These are phyloP conservation scores for Suillus lakei DNA, from an alignment of 768 basidiomycete species.

Conservation along the genomic window DNA sequence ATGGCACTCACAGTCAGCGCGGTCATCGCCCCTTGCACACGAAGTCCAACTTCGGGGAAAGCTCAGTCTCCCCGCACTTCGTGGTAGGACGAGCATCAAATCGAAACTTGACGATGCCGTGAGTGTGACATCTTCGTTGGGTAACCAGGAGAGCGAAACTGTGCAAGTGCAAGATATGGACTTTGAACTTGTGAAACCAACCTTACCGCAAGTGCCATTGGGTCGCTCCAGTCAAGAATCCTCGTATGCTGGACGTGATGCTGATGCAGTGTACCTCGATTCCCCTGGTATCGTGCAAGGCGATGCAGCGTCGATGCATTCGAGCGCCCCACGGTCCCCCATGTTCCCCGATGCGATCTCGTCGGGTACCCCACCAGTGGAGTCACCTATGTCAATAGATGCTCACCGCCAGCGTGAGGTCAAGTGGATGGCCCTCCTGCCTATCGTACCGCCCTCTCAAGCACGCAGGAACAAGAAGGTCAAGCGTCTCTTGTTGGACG, in stretches of 20 bases:
- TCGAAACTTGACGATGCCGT: slow-evolving; percentile 34
- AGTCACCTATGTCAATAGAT: slow-evolving; percentile 39
- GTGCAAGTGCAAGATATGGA: slow-evolving; percentile 83
- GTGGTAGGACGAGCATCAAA: slow-evolving; percentile 42
- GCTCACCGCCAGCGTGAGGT: slow-evolving; percentile 78
- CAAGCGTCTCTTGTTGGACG: slow-evolving; percentile 72
- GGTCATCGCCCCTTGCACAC: slow-evolving; percentile 30
- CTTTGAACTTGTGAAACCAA: slow-evolving; percentile 76
- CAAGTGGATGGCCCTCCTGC: slow-evolving; percentile 74
- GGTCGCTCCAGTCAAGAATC: slow-evolving; percentile 63
- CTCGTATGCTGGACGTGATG: slow-evolving; percentile 36
- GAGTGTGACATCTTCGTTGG: slow-evolving; percentile 25
- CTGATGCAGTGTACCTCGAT: slow-evolving; percentile 14
- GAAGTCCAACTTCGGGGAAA: slow-evolving; percentile 56
- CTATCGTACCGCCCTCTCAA: slow-evolving; percentile 58
- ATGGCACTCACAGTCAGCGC: slow-evolving; percentile 38
- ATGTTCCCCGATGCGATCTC: slow-evolving; percentile 19
- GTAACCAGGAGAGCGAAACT: slow-evolving; percentile 49
- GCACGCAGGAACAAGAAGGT: slow-evolving; percentile 83
- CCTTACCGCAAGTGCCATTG: slow-evolving; percentile 45
- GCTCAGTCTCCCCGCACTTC: slow-evolving; percentile 70
- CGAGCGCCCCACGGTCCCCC: slow-evolving; percentile 33
- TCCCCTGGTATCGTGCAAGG: slow-evolving; percentile 34
- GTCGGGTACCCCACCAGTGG: slow-evolving; percentile 11
- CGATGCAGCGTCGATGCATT: slow-evolving; percentile 48